Evolutionary conservation across 2,329 filamentous ascomycete species (phyloP), one percentile per base, ranked within the genome.

Genomic region (Penicillium sp.): DNA sequence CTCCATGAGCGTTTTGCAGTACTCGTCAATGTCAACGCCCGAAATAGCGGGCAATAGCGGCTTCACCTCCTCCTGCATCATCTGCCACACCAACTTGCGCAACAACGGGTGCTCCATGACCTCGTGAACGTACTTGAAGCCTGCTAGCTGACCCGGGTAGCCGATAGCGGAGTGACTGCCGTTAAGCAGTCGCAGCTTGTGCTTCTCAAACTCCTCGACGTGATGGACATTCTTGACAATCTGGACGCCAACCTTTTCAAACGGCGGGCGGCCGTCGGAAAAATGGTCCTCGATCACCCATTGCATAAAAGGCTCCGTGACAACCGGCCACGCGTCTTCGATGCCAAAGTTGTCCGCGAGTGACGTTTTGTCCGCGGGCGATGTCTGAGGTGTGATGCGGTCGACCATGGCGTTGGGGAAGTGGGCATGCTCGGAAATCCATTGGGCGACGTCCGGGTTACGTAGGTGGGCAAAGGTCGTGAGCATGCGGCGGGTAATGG

Each of bases 381-480:
- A 67, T 18, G 77, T 80, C 63, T 75, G 75, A 9, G 77, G 77
- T 1, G 77, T 80, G 60, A 80, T 80, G 46, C 77, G 76, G 65
- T 80, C 77, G 42, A 80, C 77, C 77, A 80, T 80, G 60, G 73
- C 67, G 67, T 80, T 80, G 63, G 77, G 77, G 72, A 80, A 80
- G 41, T 67, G 71, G 44, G 72, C 77, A 53, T 77, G 46, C 53
- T 74, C 65, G 25, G 63, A 58, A 50, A 80, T 78, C 76, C 77
- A 80, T 42, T 72, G 63, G 44, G 78, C 76, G 18, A 80, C 50
- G 31, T 72, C 69, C 2, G 77, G 72, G 67, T 78, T 68, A 51
- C 70, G 71, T 40, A 76, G 67, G 27, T 68, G 69, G 1, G 77
- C 77, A 57, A 79, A 80, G 1, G 76, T 73, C 54, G 68, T 60